phyloP scores from a whole-genome alignment of 2,329 filamentous ascomycete genomes.

The Aspergillus sergii region DNA sequence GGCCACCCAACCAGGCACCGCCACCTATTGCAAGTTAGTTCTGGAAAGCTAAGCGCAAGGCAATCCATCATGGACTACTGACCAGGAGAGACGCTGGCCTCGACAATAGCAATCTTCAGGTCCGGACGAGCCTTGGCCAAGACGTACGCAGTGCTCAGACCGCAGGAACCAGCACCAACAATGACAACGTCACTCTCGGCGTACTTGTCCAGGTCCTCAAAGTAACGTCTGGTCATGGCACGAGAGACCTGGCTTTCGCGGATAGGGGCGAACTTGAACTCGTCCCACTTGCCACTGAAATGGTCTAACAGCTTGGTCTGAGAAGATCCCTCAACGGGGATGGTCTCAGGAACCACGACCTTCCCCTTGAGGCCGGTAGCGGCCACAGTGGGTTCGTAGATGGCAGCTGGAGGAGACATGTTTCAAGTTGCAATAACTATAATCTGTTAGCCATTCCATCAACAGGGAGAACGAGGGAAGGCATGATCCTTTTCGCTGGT shows the following conservation, averaged over 20 bases:
- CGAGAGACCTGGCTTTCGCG: constrained; percentile 90
- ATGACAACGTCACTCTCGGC: constrained; percentile 95
- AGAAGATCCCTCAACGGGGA: constrained; percentile 39
- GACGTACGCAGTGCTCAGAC: constrained; percentile 80
- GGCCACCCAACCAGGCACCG: constrained; percentile 89
- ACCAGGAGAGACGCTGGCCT: constrained; percentile 80
- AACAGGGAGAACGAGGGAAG: constrained; percentile 53
- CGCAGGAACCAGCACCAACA: constrained; percentile 85
- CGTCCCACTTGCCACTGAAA: constrained; percentile 76
- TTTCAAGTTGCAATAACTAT: constrained; percentile 29
- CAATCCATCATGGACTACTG: constrained; percentile 16
- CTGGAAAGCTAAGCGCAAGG: not conserved
- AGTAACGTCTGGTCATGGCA: constrained; percentile 93
- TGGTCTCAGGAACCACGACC: constrained; percentile 48
- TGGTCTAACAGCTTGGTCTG: constrained; percentile 62
- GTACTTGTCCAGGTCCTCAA: constrained; percentile 82
- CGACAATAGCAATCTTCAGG: constrained; percentile 87
- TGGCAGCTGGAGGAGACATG: constrained; percentile 80
- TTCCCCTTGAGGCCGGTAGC: constrained; percentile 44
- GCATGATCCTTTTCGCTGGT: constrained; percentile 99
- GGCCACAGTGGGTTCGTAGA: constrained; percentile 54
- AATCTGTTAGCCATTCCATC: constrained; percentile 46
- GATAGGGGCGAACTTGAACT: constrained; percentile 82
- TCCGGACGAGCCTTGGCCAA: constrained; percentile 83
- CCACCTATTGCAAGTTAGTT: constrained; percentile 57